Evolutionary conservation across 2,329 filamentous ascomycete genomes (phyloP).

Genomic region (Harringtonia lauricola): DNA sequence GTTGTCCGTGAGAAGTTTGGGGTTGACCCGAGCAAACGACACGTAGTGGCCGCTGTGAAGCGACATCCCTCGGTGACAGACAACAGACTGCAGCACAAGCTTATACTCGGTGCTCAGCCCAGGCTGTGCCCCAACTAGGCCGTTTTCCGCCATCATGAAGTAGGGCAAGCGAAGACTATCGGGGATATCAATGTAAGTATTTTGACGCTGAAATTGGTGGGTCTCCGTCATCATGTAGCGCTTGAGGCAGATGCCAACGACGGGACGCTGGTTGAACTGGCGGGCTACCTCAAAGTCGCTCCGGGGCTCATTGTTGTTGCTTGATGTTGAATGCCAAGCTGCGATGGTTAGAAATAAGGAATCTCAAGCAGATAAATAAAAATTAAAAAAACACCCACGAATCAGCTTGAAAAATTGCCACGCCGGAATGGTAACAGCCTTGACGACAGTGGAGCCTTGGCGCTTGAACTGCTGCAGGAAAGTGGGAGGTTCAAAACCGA

Average conservation of each 20-base stretch:
- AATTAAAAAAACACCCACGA: conserved; percentile 40
- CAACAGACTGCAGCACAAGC: conserved; percentile 77
- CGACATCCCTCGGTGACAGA: conserved; percentile 82
- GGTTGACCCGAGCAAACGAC: conserved; percentile 68
- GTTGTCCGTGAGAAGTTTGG: conserved; percentile 48
- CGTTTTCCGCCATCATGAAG: conserved; percentile 72
- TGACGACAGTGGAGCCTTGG: conserved; percentile 43
- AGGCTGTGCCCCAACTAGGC: conserved; percentile 44
- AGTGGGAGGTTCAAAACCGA: conserved; percentile 28
- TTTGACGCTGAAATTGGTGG: conserved; percentile 58
- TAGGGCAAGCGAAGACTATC: conserved; percentile 70
- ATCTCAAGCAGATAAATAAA: neutral
- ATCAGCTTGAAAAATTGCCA: conserved; percentile 97
- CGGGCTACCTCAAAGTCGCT: conserved; percentile 75
- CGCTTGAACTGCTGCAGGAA: conserved; percentile 31
- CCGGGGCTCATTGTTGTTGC: conserved; percentile 36
- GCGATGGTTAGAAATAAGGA: neutral
- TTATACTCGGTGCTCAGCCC: conserved; percentile 85
- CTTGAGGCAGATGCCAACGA: conserved; percentile 88
- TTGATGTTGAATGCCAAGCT: conserved; percentile 72
- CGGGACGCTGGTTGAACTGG: conserved; percentile 75
- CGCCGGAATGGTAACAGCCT: conserved; percentile 88
- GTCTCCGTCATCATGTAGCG: conserved; percentile 67
- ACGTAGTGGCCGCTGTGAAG: conserved; percentile 89
- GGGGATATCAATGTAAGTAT: conserved; percentile 86